Percentiles rank a stretch among this genome's conserved stretches.
Evolutionary conservation across 495 filamentous ascomycete genomes (phyloP).

Genomic region (Penicillium riverlandense): DNA sequence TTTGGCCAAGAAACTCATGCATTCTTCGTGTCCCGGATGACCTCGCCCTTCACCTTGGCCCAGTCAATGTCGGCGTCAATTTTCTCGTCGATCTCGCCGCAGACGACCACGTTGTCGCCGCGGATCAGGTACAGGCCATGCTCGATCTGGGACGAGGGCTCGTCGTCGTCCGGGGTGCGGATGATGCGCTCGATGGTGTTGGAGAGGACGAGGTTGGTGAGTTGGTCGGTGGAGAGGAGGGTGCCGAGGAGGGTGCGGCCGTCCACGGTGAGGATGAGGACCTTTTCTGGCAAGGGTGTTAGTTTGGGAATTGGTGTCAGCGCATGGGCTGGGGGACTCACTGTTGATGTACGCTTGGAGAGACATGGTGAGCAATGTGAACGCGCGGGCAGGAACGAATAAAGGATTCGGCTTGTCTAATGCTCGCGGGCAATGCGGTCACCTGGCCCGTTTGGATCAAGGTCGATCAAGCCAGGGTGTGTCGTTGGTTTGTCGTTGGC

Average conservation of each 20-base stretch:
- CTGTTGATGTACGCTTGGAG: conserved; percentile 61
- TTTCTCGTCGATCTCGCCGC: conserved; percentile 82
- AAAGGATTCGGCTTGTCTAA: not conserved
- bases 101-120: conserved; percentile 90
- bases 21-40: conserved; percentile 79
- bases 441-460: too few relatives aligned
- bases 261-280: conserved; percentile 86
- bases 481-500: too few relatives aligned
- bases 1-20: conserved; percentile 30
- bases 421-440: too few relatives aligned
- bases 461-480: too few relatives aligned
- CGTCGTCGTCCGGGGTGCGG: conserved; percentile 69
- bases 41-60: conserved; percentile 77
- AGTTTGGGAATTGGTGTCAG: conserved; percentile 14
- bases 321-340: conserved; percentile 21
- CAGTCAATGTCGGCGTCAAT: conserved; percentile 86
- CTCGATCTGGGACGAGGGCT: conserved; percentile 70
- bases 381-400: not conserved
- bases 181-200: conserved; percentile 87
- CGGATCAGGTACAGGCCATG: conserved; percentile 89
- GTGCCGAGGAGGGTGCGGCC: conserved; percentile 81
- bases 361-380: conserved; percentile 43
- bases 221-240: conserved; percentile 81
- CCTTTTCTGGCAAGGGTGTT: conserved; percentile 59
- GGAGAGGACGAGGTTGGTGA: conserved; percentile 85